These are phyloP conservation scores for Candida easanensis DNA, from an alignment of 805 yeast species.

Conservation along the genomic window DNA sequence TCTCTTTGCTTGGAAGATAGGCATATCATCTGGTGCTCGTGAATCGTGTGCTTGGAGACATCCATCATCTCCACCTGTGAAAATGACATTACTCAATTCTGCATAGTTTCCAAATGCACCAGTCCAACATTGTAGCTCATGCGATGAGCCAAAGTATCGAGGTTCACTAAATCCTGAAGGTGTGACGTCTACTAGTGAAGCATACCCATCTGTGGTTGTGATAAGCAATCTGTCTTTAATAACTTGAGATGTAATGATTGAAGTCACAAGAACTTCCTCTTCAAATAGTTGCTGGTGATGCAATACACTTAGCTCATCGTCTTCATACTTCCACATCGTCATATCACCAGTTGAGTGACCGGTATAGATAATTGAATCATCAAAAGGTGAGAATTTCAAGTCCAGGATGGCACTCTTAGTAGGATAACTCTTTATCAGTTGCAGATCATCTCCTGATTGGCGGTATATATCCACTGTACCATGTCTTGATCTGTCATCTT, in stretches of 20 bases:
- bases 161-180: constrained; percentile 27
- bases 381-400: constrained; percentile 61
- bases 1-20: constrained; percentile 40
- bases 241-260: constrained; percentile 54
- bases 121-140: constrained; percentile 86
- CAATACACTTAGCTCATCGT: constrained; percentile 14
- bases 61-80: constrained; percentile 92
- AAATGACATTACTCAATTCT: constrained; percentile 53
- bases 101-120: constrained; percentile 63
- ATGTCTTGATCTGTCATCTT: constrained; percentile 55
- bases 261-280: constrained; percentile 53
- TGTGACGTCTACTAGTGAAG: constrained; percentile 39
- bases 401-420: constrained; percentile 74
- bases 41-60: constrained; percentile 71
- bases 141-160: constrained; percentile 34
- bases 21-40: constrained; percentile 32
- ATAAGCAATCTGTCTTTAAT: constrained; percentile 39
- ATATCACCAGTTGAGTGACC: constrained; percentile 84
- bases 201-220: constrained; percentile 69
- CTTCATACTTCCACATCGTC: constrained; percentile 52
- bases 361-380: constrained; percentile 46
- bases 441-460: constrained; percentile 19
- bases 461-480: constrained; percentile 56
- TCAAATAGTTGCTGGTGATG: constrained; percentile 47
- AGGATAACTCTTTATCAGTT: constrained; percentile 21